These are phyloP conservation scores for Euphorbia tirucalli DNA, from an alignment of 345 rosid genomes.

Conservation along the genomic window DNA sequence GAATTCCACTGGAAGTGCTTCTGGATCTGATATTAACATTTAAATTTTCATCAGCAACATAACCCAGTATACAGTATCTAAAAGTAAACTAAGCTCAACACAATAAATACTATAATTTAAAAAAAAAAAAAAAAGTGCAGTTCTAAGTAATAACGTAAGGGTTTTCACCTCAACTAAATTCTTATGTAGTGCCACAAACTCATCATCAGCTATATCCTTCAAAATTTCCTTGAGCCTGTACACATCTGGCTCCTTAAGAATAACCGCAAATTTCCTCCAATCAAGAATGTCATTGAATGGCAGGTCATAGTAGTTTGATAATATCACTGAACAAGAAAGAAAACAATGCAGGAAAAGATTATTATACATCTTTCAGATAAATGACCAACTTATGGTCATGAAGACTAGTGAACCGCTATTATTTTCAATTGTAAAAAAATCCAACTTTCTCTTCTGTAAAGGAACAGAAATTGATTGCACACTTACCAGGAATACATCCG, in stretches of 20 bases:
- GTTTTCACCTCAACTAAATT: constrained; percentile 71
- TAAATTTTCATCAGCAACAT: constrained; percentile 7
- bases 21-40: constrained; percentile 58
- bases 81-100: neutral
- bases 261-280: constrained; percentile 74
- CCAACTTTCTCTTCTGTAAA: too few species aligned
- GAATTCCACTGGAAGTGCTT: constrained; percentile 96
- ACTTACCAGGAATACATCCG: constrained; percentile 93
- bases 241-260: constrained; percentile 68
- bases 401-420: neutral
- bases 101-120: neutral
- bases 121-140: neutral
- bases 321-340: constrained; percentile 56
- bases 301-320: constrained; percentile 82
- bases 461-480: neutral
- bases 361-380: neutral
- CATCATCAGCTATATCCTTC: constrained; percentile 62
- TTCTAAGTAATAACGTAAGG: neutral
- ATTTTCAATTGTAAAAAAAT: neutral
- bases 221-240: constrained; percentile 75
- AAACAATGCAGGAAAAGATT: neutral
- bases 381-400: neutral
- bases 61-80: neutral
- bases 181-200: constrained; percentile 63
- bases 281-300: constrained; percentile 86